Conservation (phyloP, 129 eudicot species). For the Flaveria brownii region DNA sequence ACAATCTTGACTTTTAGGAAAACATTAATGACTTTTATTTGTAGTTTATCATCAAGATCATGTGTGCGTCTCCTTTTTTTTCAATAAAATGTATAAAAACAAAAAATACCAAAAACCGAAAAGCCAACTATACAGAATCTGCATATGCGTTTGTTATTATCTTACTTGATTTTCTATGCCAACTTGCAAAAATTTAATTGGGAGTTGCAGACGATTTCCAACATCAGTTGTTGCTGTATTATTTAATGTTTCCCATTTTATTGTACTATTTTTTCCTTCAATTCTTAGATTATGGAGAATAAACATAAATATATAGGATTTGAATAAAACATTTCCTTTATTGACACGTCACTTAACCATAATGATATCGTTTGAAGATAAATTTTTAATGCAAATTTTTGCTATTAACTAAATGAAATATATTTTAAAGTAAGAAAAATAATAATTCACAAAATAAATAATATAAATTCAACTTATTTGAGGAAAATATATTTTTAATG, state of each 20-base stretch:
- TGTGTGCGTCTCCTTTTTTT: not conserved
- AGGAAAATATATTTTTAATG: too few species aligned
- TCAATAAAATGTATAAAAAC: not conserved
- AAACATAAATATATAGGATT: too few species aligned
- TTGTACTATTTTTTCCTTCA: too few species aligned
- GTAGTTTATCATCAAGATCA: not conserved
- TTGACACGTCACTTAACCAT: too few species aligned
- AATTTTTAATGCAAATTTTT: not conserved
- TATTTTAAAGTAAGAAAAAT: not conserved
- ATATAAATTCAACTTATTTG: not conserved
- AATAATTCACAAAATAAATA: not conserved
- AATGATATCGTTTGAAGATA: too few species aligned
- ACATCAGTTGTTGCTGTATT: not conserved
- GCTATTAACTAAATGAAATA: not conserved
- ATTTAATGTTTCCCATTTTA: too few species aligned
- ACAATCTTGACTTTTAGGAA: not conserved
- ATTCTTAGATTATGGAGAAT: too few species aligned
- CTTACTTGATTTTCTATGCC: slow-evolving; percentile 16
- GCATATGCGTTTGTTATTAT: slow-evolving; percentile 28
- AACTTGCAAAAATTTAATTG: slow-evolving; percentile 16
- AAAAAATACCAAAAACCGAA: not conserved
- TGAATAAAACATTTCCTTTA: too few species aligned
- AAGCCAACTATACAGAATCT: slow-evolving; percentile 33
- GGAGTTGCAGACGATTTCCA: not conserved
- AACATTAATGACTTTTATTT: not conserved